Evolutionary conservation across 140 eudicot species (phyloP), one percentile per base, ranked within the genome.

Genomic region (Senecio squalidus): DNA sequence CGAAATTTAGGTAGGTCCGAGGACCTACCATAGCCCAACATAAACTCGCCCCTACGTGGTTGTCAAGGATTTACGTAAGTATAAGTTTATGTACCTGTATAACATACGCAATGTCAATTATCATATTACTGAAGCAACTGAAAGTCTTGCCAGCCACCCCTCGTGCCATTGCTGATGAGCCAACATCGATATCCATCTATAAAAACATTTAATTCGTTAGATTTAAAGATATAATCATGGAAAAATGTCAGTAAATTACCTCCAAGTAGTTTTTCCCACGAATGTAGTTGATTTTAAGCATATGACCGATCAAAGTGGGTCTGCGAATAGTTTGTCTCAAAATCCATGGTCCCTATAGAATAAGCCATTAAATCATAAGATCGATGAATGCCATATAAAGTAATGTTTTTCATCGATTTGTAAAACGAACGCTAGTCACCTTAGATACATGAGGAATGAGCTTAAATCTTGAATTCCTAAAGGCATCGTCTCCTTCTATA

Each of bases 301-400:
- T 78, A 57, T 81, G 77, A 41, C 89, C 96, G 21, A 84, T 25
- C 55, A 84, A 55, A 52, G 89, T 70, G 21, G 84, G 84, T 65
- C 63, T 84, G 50, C 77, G 77, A 43, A 88, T 81, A 58, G 81
- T 67, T 31, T 81, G 89, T 74, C 78, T 84, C 14, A 88, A 79
- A 67, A 88, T 73, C 96, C 96, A 83, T 14, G 94, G 80, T 27
- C 96, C 96, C 96, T 87, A n/a, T n/a, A n/a, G 69, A 24, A 17
- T 47, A 63, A 14, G 2, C 10, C 20, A 20, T 62, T 41, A 17
- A 49, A 36, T 20, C 62, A 21, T 9, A 36, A 27, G 26, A 2
- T 16, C 9, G 18, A 34, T 44, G 22, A 2, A 56, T 36, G 43
- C n/a, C n/a, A 36, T 36, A 36, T 9, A 36, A 36, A 36, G 9